phyloP scores from a whole-genome alignment of 495 filamentous ascomycete species.

The Terfezia claveryi region DNA sequence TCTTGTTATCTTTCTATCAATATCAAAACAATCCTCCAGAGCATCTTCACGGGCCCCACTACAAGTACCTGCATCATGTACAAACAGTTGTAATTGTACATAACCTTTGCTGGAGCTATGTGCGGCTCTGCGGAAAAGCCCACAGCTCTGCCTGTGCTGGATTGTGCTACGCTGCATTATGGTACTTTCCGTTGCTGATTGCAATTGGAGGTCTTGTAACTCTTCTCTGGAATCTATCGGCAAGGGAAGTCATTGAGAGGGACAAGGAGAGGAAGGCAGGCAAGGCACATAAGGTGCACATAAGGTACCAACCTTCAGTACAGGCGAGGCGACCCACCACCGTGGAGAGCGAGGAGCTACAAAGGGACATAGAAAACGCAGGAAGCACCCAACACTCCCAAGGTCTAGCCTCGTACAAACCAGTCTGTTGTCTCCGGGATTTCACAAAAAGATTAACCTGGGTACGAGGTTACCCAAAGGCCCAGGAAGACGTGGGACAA shows the following conservation, averaged over 20 bases:
- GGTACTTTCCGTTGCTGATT: conserved; percentile 67
- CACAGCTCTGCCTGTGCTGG: conserved; percentile 48
- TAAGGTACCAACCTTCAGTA: not conserved
- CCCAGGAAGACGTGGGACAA: not conserved
- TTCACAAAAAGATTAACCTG: no score
- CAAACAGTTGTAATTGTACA: no score
- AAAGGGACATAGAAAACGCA: not conserved
- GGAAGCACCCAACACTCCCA: not conserved
- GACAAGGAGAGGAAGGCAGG: conserved; percentile 3
- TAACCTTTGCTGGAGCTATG: no score
- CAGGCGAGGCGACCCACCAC: not conserved
- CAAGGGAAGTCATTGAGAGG: conserved; percentile 21
- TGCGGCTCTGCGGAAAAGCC: no score
- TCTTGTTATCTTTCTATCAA: no score
- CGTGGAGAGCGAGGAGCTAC: not conserved
- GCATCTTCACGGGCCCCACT: no score
- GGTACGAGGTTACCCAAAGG: no score
- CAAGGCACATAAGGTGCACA: not conserved
- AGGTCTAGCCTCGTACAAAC: no score
- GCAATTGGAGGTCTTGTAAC: conserved; percentile 32
- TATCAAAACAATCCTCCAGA: no score
- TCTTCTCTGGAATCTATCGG: conserved; percentile 37
- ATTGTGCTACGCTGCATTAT: conserved; percentile 53
- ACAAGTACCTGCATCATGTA: no score
- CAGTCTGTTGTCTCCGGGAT: no score